Evolutionary conservation across 2,329 filamentous ascomycete species (phyloP).

Genomic region (Neofusicoccum sp.): DNA sequence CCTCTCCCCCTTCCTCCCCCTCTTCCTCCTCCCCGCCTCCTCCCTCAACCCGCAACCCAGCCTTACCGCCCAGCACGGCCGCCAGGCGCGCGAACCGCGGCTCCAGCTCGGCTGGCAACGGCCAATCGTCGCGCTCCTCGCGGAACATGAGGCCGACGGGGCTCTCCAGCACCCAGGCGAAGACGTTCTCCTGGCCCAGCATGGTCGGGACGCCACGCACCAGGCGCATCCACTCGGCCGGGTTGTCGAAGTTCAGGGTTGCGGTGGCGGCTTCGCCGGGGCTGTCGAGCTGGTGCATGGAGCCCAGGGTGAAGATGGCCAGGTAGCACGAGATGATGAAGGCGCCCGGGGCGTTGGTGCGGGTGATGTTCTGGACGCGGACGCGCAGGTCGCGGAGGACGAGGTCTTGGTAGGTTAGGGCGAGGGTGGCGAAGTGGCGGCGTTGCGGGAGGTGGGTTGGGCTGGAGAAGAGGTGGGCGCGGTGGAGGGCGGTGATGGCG

Average conservation of each 20-base stretch:
- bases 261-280: background rate
- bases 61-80: background rate
- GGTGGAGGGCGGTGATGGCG: constrained; percentile 48
- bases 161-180: background rate
- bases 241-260: background rate
- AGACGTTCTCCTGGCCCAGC: constrained; percentile 3
- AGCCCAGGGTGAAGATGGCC: background rate
- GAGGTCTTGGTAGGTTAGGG: background rate
- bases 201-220: constrained; percentile 10
- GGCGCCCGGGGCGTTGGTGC: background rate
- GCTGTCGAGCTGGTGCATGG: constrained; percentile 2
- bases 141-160: background rate
- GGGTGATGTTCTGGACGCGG: constrained; percentile 1
- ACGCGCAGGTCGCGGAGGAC: background rate
- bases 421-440: background rate
- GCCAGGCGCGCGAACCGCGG: background rate
- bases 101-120: background rate
- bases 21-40: no score
- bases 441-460: background rate
- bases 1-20: no score
- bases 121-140: background rate
- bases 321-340: constrained; percentile 11
- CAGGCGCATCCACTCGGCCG: background rate
- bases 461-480: background rate
- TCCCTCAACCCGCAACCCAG: background rate